Conservation (phyloP, 441 rosid genomes). For the Aquilaria agallochum region DNA sequence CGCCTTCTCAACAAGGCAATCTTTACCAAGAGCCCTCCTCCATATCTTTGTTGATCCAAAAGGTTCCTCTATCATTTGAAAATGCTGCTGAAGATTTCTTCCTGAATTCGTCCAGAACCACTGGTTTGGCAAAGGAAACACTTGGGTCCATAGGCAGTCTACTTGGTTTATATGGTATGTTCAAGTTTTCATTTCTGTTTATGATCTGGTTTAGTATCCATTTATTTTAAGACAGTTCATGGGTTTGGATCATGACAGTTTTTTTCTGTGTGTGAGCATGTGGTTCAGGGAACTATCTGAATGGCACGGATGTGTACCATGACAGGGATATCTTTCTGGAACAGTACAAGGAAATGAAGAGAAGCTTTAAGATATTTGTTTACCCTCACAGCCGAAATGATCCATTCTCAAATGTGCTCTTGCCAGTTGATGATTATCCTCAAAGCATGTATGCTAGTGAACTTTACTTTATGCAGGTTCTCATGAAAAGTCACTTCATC, state of each 20-base stretch:
- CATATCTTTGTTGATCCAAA: conserved; percentile 10
- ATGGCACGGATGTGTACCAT: conserved; percentile 8
- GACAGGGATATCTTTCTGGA: conserved; percentile 22
- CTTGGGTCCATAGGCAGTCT: conserved; percentile 6
- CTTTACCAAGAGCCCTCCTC: conserved; percentile 6
- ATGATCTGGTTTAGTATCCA: not conserved
- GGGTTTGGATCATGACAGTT: not conserved
- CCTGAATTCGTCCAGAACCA: not conserved
- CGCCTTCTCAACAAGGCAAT: not conserved
- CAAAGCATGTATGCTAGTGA: conserved; percentile 65
- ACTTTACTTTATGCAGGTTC: conserved; percentile 56
- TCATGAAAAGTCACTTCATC: conserved; percentile 53
- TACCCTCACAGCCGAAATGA: conserved; percentile 51
- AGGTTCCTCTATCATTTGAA: conserved; percentile 10
- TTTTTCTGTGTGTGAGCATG: not conserved
- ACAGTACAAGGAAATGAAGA: conserved; percentile 48
- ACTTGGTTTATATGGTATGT: conserved; percentile 7
- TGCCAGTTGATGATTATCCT: conserved; percentile 51
- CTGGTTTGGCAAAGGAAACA: not conserved
- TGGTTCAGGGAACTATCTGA: conserved; percentile 8
- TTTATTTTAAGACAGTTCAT: not conserved
- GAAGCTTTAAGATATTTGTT: conserved; percentile 58
- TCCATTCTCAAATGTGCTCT: conserved; percentile 48
- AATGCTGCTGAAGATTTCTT: conserved; percentile 11
- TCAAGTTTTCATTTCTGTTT: not conserved